These are phyloP conservation scores for Wallacemonas sp. DNA, from an alignment of 208 protist genomes.

Conservation along the genomic window DNA sequence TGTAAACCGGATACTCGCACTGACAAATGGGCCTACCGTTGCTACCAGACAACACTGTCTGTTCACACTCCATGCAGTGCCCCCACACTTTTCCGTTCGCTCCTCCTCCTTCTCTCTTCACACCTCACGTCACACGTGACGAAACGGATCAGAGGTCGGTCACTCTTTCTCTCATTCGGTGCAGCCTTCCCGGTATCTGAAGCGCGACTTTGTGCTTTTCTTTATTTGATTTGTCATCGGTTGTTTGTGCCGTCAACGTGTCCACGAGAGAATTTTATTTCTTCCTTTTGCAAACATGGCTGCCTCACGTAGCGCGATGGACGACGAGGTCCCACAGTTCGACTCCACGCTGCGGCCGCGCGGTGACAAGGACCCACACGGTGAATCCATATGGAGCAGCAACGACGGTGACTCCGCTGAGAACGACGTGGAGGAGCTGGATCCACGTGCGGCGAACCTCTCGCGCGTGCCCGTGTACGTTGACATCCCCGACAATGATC, in stretches of 20 bases:
- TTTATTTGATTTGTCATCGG: not conserved
- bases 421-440: conserved; percentile 52
- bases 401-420: conserved; percentile 16
- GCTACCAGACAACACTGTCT: not conserved
- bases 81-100: not conserved
- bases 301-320: not conserved
- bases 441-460: conserved; percentile 47
- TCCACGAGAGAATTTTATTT: too few species aligned
- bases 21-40: not conserved
- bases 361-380: conserved; percentile 13
- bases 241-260: not conserved
- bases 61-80: not conserved
- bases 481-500: conserved; percentile 58
- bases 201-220: not conserved
- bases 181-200: too few species aligned
- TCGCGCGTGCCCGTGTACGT: conserved; percentile 47
- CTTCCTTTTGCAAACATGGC: too few species aligned
- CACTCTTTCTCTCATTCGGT: too few species aligned
- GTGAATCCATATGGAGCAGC: conserved; percentile 13
- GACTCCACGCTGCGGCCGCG: conserved; percentile 22
- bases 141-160: not conserved
- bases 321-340: conserved; percentile 13
- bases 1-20: too few species aligned
- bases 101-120: not conserved
- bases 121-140: not conserved